Evolutionary conservation across 352 stramenopile genomes (phyloP), one percentile per base, ranked within the genome.

Genomic region (Pythium coloratum): DNA sequence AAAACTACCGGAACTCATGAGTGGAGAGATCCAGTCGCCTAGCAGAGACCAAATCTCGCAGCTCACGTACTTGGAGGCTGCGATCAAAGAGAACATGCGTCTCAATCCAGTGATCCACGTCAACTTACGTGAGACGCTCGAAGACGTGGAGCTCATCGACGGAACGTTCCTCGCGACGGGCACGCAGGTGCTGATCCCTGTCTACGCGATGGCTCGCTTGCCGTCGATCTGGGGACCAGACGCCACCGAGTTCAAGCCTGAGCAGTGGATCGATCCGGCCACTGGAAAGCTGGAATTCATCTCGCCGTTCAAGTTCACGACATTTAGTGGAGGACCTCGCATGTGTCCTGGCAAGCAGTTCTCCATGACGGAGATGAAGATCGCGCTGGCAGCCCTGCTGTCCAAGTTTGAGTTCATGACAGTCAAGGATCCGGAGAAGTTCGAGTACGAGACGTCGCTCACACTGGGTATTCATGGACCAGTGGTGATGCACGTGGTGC

Each of bases 301-400:
- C 42, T 88, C 79, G 30, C 76, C 76, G 6, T 89, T 76, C 71
- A 76, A 85, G 65, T 94, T 90, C 56, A 70, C 82, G 20, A 69
- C 80, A 16, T 94, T 93, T 59, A 65, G 85, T 33, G 82, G 77
- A 10, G 86, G 86, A 0, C 77, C 75, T 16, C 76, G 86, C 10
- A 73, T 71, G 18, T 94, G 84, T 56, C 67, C 93, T 12, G 82
- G 86, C 36, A 69, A 71, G 38, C 80, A 82, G 46, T 51, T 90
- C 46, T 76, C 79, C 26, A 84, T 90, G 79, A 73, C 88, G 50
- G 81, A 90, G 56, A 66, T 90, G 47, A 88, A 88, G 56, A 76
- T 90, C 54, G 66, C 71, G 40, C 59, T 86, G 12, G 72, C 80
- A 3, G 70, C 66, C 7, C 65, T 87, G n/a, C 51, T 87, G 49